phyloP scores from a whole-genome alignment of 164 flowering plant genomes.

The Kingdonia uniflora region DNA sequence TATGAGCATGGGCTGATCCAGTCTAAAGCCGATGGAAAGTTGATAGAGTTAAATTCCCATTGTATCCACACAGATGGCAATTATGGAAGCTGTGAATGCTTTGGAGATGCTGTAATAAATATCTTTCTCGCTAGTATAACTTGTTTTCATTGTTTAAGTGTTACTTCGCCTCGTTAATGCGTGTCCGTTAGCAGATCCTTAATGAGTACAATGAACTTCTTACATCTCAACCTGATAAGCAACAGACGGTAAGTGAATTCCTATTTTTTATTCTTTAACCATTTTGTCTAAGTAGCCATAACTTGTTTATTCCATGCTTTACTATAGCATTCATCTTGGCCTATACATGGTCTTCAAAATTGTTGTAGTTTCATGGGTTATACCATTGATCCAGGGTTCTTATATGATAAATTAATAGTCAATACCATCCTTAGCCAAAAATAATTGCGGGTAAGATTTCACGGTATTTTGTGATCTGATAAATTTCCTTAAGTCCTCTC shows the following conservation, averaged over 20 bases:
- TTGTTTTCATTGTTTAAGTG: background rate
- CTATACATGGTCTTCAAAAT: no score
- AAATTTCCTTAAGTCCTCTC: no score
- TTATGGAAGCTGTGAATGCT: constrained; percentile 55
- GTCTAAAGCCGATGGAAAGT: constrained; percentile 95
- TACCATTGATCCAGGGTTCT: no score
- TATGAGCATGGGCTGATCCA: constrained; percentile 91
- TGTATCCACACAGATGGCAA: constrained; percentile 42
- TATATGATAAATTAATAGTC: no score
- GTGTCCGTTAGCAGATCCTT: constrained; percentile 43
- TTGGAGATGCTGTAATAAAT: constrained; percentile 41
- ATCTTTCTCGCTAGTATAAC: background rate
- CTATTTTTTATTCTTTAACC: no score
- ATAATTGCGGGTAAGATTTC: no score
- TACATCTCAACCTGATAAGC: constrained; percentile 83
- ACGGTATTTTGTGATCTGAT: no score
- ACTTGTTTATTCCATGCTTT: no score
- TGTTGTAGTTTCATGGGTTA: no score
- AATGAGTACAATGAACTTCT: constrained; percentile 89
- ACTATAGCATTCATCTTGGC: no score
- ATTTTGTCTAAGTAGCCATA: no score
- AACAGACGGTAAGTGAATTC: constrained; percentile 48
- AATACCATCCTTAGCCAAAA: no score
- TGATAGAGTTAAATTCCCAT: constrained; percentile 67
- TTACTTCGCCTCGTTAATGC: background rate